Evolutionary conservation across 352 stramenopile species (phyloP).

Genomic region (Globisporangium camurandrum): DNA sequence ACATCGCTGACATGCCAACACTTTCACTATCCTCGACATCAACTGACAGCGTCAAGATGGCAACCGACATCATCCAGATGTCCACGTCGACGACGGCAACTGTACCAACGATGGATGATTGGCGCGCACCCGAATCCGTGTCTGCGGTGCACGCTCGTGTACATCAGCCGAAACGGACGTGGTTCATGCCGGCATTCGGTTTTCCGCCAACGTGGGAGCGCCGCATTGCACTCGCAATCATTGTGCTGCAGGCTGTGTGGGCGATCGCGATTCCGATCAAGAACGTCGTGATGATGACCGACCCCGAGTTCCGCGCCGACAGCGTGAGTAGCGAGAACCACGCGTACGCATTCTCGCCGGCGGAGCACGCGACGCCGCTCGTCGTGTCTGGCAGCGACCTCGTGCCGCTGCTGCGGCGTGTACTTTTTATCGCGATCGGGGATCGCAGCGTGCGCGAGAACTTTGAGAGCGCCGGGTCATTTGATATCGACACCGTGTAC

Average conservation of each 20-base stretch:
- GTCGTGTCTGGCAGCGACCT: constrained; percentile 12
- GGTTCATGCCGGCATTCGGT: too few species aligned
- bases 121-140: too few species aligned
- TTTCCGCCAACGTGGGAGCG: constrained; percentile 9
- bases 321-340: constrained; percentile 9
- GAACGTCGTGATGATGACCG: constrained; percentile 30
- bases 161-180: too few species aligned
- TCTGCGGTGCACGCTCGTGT: too few species aligned
- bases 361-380: not conserved
- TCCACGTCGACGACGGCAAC: too few species aligned
- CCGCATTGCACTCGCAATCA: constrained; percentile 10
- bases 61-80: too few species aligned
- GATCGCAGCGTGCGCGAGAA: constrained; percentile 17
- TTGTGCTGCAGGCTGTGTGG: constrained; percentile 22
- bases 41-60: too few species aligned
- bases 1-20: too few species aligned
- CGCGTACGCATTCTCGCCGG: constrained; percentile 5
- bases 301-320: constrained; percentile 21
- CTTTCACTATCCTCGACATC: too few species aligned
- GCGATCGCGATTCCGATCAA: constrained; percentile 31
- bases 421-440: constrained; percentile 15
- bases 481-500: constrained; percentile 23
- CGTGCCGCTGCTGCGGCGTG: constrained; percentile 12
- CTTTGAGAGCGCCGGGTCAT: constrained; percentile 16
- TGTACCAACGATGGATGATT: too few species aligned